Percentiles rank a stretch among this genome's conserved stretches.
These are phyloP conservation scores for Colletotrichum tropicale DNA, from an alignment of 2,329 filamentous ascomycete species.

Conservation along the genomic window DNA sequence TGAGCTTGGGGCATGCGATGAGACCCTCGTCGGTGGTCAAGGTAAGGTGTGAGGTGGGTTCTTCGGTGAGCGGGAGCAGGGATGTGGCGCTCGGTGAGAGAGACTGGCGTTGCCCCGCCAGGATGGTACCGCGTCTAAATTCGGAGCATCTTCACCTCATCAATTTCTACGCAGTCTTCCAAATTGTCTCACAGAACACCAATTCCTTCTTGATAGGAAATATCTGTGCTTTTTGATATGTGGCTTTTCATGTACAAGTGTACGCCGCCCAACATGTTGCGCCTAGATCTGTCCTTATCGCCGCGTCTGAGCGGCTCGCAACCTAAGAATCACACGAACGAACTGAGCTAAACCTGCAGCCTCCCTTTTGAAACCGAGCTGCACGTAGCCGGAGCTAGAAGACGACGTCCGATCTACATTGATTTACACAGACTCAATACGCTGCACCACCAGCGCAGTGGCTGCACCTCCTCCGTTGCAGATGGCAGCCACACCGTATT, in stretches of 20 bases:
- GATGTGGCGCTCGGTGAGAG: constrained; percentile 3
- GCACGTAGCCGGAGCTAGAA: neutral
- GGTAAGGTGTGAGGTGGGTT: constrained; percentile 4
- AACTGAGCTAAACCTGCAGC: neutral
- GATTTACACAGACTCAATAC: constrained; percentile 64
- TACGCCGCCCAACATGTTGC: neutral
- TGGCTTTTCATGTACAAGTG: neutral
- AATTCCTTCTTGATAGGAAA: no score
- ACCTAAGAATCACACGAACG: neutral
- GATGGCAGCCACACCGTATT: constrained; percentile 95
- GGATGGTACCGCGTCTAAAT: neutral
- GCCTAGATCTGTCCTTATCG: neutral
- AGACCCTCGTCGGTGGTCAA: neutral
- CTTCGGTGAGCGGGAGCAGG: neutral
- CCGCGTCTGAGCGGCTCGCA: neutral
- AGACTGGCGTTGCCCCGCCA: neutral
- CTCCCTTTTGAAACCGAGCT: neutral
- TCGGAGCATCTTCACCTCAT: neutral
- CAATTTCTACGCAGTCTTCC: neutral
- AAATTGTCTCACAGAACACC: neutral
- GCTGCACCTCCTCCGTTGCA: constrained; percentile 96
- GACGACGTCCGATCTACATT: neutral
- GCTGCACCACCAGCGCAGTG: constrained; percentile 89
- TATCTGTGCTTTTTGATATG: neutral
- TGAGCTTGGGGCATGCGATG: neutral